Percentiles rank a stretch among this genome's conserved stretches.
These are phyloP conservation scores for Wickerhamomyces strasburgensis DNA, from an alignment of 805 yeast genomes.

Conservation along the genomic window DNA sequence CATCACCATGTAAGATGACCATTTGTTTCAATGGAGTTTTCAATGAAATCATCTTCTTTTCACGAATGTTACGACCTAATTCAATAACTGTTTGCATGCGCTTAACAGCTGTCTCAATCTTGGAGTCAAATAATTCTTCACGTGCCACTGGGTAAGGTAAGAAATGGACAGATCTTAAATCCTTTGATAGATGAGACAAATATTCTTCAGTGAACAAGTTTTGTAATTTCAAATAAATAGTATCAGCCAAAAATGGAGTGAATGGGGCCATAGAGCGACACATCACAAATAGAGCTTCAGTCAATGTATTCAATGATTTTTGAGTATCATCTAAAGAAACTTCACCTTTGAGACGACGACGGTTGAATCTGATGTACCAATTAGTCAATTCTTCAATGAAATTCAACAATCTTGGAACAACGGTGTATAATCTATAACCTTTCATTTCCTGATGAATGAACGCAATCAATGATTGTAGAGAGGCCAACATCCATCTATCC, in stretches of 20 bases:
- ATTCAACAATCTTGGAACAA: slow-evolving; percentile 84
- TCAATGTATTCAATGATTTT: slow-evolving; percentile 83
- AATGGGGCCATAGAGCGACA: slow-evolving; percentile 98
- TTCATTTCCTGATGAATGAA: slow-evolving; percentile 88
- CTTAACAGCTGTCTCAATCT: slow-evolving; percentile 80
- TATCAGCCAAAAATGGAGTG: slow-evolving; percentile 93
- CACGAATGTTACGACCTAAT: slow-evolving; percentile 93
- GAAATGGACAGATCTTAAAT: slow-evolving; percentile 87
- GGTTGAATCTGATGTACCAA: slow-evolving; percentile 98
- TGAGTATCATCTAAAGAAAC: slow-evolving; percentile 79
- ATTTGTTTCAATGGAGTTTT: slow-evolving; percentile 91
- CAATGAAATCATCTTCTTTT: slow-evolving; percentile 87
- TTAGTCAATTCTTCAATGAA: slow-evolving; percentile 94
- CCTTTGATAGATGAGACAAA: slow-evolving; percentile 46
- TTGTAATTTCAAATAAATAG: slow-evolving; percentile 73
- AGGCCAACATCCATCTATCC: slow-evolving; percentile 97
- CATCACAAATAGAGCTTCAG: slow-evolving; percentile 84
- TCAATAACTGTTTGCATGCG: slow-evolving; percentile 98
- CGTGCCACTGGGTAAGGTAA: slow-evolving; percentile 83
- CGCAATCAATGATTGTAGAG: slow-evolving; percentile 86
- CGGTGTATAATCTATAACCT: slow-evolving; percentile 88
- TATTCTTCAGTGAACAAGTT: slow-evolving; percentile 55
- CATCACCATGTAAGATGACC: slow-evolving; percentile 79
- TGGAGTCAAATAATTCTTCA: slow-evolving; percentile 72
- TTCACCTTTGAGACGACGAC: slow-evolving; percentile 96